These are phyloP conservation scores for Mucor indicus DNA, from an alignment of 371 early-diverging fungal species.

Conservation along the genomic window DNA sequence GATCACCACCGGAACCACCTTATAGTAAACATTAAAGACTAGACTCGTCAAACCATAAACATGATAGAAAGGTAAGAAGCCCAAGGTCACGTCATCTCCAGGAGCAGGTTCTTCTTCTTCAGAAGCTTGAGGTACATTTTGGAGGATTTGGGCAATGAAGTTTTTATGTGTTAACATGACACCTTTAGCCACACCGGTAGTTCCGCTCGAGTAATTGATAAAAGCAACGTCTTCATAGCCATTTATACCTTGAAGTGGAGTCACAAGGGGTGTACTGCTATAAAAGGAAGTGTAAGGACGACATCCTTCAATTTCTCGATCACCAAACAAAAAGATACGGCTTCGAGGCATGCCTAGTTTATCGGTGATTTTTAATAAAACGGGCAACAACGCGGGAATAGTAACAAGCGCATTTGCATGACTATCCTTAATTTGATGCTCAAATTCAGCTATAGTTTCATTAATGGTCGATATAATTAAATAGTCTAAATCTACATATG, in stretches of 20 bases:
- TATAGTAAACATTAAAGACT: conserved; percentile 27
- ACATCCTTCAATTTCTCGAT: conserved; percentile 3
- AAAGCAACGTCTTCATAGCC: conserved; percentile 63
- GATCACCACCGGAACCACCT: conserved; percentile 46
- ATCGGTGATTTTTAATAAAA: conserved; percentile 7
- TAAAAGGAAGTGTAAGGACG: conserved; percentile 5
- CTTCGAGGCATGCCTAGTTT: conserved; percentile 11
- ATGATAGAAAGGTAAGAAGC: conserved; percentile 80
- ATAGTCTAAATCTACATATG: neutral
- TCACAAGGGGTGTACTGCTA: conserved; percentile 7
- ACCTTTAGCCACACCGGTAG: conserved; percentile 72
- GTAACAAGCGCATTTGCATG: conserved; percentile 16
- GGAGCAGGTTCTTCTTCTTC: conserved; percentile 13
- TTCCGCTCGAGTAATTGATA: conserved; percentile 88
- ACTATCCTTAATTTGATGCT: conserved; percentile 15
- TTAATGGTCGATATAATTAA: too few relatives aligned
- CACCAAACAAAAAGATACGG: conserved; percentile 20
- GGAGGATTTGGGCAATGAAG: conserved; percentile 25
- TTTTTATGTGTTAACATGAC: conserved; percentile 40
- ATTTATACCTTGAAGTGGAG: conserved; percentile 20
- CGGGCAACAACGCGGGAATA: conserved; percentile 19
- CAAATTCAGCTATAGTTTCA: conserved; percentile 14
- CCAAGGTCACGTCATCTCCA: conserved; percentile 49
- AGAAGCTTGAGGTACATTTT: conserved; percentile 3
- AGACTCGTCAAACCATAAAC: conserved; percentile 67